phyloP scores from a whole-genome alignment of 2,329 filamentous ascomycete genomes.

The Hortaea sp. region DNA sequence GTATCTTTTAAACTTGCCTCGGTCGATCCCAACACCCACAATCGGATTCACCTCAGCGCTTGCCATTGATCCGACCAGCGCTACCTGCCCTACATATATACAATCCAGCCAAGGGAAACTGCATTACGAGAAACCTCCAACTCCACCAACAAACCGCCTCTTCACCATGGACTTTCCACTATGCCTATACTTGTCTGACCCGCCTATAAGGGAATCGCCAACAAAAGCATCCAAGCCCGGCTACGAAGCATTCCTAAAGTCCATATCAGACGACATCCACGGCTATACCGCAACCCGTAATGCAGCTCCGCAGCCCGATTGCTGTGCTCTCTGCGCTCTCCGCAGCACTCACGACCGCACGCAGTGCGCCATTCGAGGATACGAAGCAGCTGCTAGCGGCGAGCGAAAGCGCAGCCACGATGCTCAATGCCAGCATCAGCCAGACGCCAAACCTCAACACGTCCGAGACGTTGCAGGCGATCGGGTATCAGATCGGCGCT shows the following conservation, averaged over 20 bases:
- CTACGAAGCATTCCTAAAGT: slow-evolving; percentile 20
- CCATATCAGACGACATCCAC: slow-evolving; percentile 17
- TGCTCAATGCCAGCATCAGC: neutral
- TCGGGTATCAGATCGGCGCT: neutral
- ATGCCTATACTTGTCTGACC: slow-evolving; percentile 3
- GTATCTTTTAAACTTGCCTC: too few species aligned
- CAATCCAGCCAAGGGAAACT: neutral
- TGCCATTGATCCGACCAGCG: neutral
- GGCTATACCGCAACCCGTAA: slow-evolving; percentile 7
- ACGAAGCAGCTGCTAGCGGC: neutral
- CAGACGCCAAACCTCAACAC: neutral
- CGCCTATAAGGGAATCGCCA: neutral
- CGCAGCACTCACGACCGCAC: neutral
- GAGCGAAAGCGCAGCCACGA: neutral
- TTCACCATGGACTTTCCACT: slow-evolving; percentile 5
- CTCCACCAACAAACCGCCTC: neutral
- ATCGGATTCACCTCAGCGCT: neutral
- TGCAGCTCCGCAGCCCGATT: neutral
- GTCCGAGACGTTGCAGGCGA: neutral
- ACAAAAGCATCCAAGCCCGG: neutral
- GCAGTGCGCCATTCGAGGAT: slow-evolving; percentile 1
- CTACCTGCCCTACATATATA: neutral
- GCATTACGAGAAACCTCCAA: neutral
- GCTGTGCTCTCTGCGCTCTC: neutral
- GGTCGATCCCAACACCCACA: too few species aligned